These are phyloP conservation scores for Schoenoplectus tabernaemontani DNA, from an alignment of 202 grass and related monocot species.

Conservation along the genomic window DNA sequence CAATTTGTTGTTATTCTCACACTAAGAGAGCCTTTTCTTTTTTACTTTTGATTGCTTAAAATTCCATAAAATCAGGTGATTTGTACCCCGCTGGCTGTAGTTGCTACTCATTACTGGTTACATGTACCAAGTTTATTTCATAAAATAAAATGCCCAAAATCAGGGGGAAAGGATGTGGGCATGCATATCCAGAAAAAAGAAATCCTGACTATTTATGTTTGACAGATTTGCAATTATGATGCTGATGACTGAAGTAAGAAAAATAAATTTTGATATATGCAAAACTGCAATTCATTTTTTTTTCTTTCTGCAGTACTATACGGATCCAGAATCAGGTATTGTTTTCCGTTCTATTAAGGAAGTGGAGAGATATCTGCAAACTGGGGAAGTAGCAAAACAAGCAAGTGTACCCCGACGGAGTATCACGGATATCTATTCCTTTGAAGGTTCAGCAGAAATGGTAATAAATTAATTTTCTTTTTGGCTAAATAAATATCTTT, in stretches of 20 bases:
- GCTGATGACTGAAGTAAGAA: background rate
- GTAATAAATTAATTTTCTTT: slow-evolving; percentile 27
- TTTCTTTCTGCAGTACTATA: slow-evolving; percentile 45
- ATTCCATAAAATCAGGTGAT: background rate
- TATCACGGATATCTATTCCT: slow-evolving; percentile 46
- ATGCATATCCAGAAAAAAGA: background rate
- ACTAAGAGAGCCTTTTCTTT: background rate
- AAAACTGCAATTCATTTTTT: background rate
- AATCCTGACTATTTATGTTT: background rate
- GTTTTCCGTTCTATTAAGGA: slow-evolving; percentile 53
- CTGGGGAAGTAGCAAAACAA: slow-evolving; percentile 50
- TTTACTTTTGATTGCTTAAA: background rate
- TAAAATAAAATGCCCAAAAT: too few species aligned
- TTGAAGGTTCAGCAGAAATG: slow-evolving; percentile 42
- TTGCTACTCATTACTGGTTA: too few species aligned
- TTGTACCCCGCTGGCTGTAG: background rate
- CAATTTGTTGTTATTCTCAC: slow-evolving; percentile 12
- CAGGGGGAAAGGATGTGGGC: too few species aligned
- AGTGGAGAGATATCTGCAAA: slow-evolving; percentile 38
- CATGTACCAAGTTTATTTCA: too few species aligned
- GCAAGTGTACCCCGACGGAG: slow-evolving; percentile 37
- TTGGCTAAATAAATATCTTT: background rate
- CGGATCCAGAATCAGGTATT: slow-evolving; percentile 42
- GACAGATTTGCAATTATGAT: background rate
- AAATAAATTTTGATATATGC: background rate